Base-by-base conservation (phyloP, 768 basidiomycete species). In the Rhodotorula graminis region DNA sequence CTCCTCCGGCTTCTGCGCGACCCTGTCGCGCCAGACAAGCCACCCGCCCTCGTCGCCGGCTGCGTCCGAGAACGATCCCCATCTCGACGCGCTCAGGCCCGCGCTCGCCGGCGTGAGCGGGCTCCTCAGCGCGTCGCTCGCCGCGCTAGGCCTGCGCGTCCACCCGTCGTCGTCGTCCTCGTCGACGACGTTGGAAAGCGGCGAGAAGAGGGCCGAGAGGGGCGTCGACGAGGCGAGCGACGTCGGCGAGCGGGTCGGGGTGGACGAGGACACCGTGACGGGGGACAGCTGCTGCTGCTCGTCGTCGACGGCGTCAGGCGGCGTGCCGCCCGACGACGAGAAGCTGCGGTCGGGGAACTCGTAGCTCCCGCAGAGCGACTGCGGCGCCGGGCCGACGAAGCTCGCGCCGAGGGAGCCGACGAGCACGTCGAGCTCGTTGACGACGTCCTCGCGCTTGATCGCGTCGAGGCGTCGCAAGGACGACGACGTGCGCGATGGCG, bases 261-360 rank as follows among this genome's bases (percentile, higher is more conserved):
- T 27, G 2, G 23, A 11, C 50, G 19, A 19, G 47, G 4, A 15
- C 19, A 23, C 47, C 19, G 47, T 15, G 46, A 46, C 15, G 15
- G 46, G 21, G 19, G 47, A 49, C 3, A 25, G n/a, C 53, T 12
- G n/a, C 6, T 29, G 11, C 53, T 55, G n/a, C 53, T 12, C n/a
- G 27, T 29, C 15, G n/a, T 29, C 52, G 27, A 9, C 27, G 23
- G 11, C 9, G 21, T n/a, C 25, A 3, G 27, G 10, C 53, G 53
- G 16, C 14, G 59, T 37, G n/a, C 14, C 10, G 18, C 11, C 44
- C 44, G 44, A 18, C 44, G 44, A 14, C 44, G 44, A 5, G 25
- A 64, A 64, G 23, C 50, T 37, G 11, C 27, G 25, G 52, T 53
- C 63, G 37, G 63, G n/a, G 18, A 64, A 64, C 63, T 64, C 63